Conservation (phyloP, 2,329 filamentous ascomycete genomes). For the Fusarium protoensiforme region DNA sequence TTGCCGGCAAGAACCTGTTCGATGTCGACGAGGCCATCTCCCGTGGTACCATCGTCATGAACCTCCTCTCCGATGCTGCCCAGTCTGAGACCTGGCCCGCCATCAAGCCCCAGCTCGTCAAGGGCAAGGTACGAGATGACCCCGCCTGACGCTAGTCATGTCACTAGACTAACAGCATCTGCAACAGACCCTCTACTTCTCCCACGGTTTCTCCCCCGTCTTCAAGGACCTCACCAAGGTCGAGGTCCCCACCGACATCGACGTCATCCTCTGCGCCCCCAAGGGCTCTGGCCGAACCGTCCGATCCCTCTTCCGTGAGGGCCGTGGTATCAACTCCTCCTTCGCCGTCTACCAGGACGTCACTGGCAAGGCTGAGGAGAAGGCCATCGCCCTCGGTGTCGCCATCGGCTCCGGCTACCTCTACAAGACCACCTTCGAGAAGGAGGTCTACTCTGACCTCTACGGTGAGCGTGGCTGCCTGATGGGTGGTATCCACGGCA, state of each 20-base stretch:
- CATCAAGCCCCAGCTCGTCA: constrained; percentile 97
- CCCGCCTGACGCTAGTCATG: neutral
- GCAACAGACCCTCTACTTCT: constrained; percentile 96
- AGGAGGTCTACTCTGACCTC: constrained; percentile 99
- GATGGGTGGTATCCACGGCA: constrained; percentile 99
- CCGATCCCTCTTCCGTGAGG: constrained; percentile 98
- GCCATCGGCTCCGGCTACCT: constrained; percentile 98
- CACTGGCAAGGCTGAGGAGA: constrained; percentile 97
- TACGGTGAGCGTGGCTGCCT: constrained; percentile 99
- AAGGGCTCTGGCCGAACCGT: constrained; percentile 99
- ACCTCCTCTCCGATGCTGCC: constrained; percentile 96
- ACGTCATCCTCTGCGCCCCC: constrained; percentile 99
- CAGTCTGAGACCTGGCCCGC: constrained; percentile 99
- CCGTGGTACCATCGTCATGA: constrained; percentile 97
- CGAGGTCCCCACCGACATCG: constrained; percentile 93
- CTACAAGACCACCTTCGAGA: constrained; percentile 99
- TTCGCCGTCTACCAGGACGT: constrained; percentile 99
- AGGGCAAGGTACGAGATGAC: constrained; percentile 87
- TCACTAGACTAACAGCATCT: constrained; percentile 35
- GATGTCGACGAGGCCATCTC: constrained; percentile 96
- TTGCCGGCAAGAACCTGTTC: constrained; percentile 98
- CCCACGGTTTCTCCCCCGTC: constrained; percentile 99
- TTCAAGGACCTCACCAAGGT: constrained; percentile 99
- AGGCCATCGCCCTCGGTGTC: constrained; percentile 95
- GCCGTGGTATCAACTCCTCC: constrained; percentile 99